Base-by-base conservation (phyloP, 2,329 filamentous ascomycete genomes). In the Pseudonectria buxi region DNA sequence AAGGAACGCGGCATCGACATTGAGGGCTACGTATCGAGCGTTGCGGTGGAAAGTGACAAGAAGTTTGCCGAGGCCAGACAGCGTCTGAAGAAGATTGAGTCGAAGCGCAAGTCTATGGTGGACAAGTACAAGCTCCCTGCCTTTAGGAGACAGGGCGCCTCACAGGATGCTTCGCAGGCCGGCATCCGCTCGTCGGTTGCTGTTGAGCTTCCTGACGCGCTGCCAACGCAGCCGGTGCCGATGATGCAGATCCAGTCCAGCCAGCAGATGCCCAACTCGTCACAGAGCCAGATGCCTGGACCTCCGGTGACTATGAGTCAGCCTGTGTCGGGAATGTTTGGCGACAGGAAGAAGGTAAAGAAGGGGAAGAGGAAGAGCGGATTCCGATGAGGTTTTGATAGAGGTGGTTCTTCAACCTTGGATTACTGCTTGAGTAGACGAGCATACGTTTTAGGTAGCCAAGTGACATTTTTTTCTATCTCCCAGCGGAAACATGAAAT, bases 241-340 rank as follows among this genome's bases (percentile, higher is more conserved):
- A 24, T 33, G 30, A 41, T 46, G 24, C 55, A 58, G 14, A 43
- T 47, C 37, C 55, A 62, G 61, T 63, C 61, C 10, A 64, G 61
- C 30, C 61, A 64, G 39, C 49, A 47, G 33, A 54, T 45, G 7
- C 54, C 54, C 2, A 49, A 42, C 33, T 64, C 59, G 15, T 60
- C 58, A 15, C 64, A 65, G 47, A 55, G 50, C 25, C 52, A 58
- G 26, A 51, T 44, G 2, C 33, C 50, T 10, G 47, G 51, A 27
- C 50, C 58, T n/a, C 49, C 51, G 3, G 42, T 59, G 34, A 55
- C 59, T n/a, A 69, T 68, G 60, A 70, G 68, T 33, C 68, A 71
- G 46, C 62, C 65, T 9, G 49, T 65, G 11, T 39, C 58, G n/a
- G 71, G 71, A 3, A 44, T 54, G 4, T 71, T 70, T 61, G 70